Evolutionary conservation across 2,329 filamentous ascomycete species (phyloP).

Genomic region (Fusarium haematococcum): DNA sequence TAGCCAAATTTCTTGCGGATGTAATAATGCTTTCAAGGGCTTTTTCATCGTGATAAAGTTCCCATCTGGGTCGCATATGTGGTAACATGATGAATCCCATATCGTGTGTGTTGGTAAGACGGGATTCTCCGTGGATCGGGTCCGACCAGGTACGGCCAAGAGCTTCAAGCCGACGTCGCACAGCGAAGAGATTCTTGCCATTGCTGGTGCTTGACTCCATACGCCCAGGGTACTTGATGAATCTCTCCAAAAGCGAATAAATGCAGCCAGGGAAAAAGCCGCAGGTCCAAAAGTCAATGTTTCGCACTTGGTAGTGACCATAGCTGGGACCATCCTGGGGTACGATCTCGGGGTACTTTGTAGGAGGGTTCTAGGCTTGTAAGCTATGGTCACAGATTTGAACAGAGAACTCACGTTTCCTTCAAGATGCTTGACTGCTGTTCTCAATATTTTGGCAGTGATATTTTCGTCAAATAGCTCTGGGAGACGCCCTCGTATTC

Average conservation of each 20-base stretch:
- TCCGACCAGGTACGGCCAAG: constrained; percentile 20
- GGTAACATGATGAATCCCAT: constrained; percentile 66
- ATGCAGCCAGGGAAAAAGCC: constrained; percentile 55
- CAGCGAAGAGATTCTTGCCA: neutral
- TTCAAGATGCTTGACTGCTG: neutral
- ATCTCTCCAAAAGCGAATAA: constrained; percentile 51
- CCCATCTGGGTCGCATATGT: constrained; percentile 55
- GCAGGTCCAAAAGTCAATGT: constrained; percentile 55
- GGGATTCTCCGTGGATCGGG: constrained; percentile 48
- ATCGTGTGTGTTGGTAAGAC: constrained; percentile 63
- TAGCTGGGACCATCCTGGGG: constrained; percentile 41
- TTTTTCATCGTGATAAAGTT: constrained; percentile 54
- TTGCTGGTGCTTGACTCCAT: neutral
- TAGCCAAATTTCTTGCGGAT: constrained; percentile 58
- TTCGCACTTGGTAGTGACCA: constrained; percentile 45
- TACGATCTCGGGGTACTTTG: constrained; percentile 45
- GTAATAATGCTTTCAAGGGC: constrained; percentile 55
- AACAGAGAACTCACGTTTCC: neutral
- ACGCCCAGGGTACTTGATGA: constrained; percentile 44
- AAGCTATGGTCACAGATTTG: neutral
- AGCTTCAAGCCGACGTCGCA: neutral
- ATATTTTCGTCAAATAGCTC: neutral
- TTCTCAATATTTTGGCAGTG: neutral
- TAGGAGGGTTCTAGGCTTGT: neutral
- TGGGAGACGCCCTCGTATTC: neutral